Conservation (phyloP, 805 yeast species). For the Metschnikowia bowlesiae region DNA sequence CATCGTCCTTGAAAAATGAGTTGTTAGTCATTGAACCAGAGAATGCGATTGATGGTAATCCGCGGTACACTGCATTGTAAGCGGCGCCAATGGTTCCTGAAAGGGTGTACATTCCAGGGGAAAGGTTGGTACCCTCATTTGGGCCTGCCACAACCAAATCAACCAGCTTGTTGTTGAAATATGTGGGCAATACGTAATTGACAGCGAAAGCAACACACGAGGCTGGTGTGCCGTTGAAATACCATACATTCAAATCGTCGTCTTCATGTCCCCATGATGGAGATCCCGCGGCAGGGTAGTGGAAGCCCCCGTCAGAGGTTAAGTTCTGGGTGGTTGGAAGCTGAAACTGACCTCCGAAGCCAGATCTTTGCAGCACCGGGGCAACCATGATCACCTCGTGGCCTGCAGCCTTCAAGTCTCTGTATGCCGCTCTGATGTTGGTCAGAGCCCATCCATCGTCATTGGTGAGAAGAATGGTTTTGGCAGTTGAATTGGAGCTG, state of each 20-base stretch:
- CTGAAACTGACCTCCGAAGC: conserved; percentile 41
- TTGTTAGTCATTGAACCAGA: conserved; percentile 24
- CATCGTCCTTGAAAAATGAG: conserved; percentile 24
- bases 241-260: conserved; percentile 29
- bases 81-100: conserved; percentile 26
- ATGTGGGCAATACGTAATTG: conserved; percentile 21
- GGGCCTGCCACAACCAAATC: conserved; percentile 28
- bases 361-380: conserved; percentile 20
- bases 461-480: conserved; percentile 47
- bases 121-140: conserved; percentile 28
- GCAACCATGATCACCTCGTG: conserved; percentile 19
- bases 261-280: conserved; percentile 55
- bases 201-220: conserved; percentile 26
- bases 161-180: conserved; percentile 18
- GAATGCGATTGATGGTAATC: conserved; percentile 25
- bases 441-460: conserved; percentile 58
- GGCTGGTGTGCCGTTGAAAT: conserved; percentile 27
- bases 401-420: conserved; percentile 27
- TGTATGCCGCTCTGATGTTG: conserved; percentile 53
- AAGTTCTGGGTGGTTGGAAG: conserved; percentile 37
- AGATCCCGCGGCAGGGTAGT: conserved; percentile 43
- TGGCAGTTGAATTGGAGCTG: conserved; percentile 19
- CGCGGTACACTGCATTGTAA: conserved; percentile 24
- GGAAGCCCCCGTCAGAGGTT: conserved; percentile 44
- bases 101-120: conserved; percentile 25